phyloP scores from a whole-genome alignment of 805 yeast species.

The Starmerella stigmatis region DNA sequence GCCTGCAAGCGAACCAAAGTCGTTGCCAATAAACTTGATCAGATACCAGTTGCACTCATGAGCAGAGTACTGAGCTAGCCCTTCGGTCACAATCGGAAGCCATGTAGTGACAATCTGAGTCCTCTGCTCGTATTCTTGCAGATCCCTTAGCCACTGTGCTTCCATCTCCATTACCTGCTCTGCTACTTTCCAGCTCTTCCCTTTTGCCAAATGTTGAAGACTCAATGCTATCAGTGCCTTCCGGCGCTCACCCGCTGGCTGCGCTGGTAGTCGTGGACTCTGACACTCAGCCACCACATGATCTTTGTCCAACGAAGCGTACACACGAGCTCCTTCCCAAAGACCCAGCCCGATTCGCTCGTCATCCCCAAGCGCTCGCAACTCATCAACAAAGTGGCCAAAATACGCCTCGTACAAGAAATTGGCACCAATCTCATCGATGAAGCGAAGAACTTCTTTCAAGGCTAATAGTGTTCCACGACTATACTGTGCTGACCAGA shows the following conservation, averaged over 20 bases:
- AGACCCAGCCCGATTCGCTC: neutral
- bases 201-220: neutral
- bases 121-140: neutral
- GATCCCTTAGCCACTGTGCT: neutral
- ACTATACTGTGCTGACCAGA: neutral
- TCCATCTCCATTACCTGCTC: neutral
- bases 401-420: neutral
- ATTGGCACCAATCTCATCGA: neutral
- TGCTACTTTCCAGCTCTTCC: neutral
- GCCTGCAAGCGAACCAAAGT: neutral
- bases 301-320: neutral
- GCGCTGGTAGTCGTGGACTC: neutral
- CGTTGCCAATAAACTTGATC: neutral
- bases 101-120: neutral
- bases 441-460: neutral
- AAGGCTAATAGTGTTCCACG: neutral
- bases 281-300: neutral
- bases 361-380: neutral
- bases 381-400: neutral
- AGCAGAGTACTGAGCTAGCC: neutral
- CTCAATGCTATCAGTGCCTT: neutral
- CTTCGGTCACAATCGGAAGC: neutral
- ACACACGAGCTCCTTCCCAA: neutral
- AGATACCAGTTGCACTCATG: constrained; percentile 1
- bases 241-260: neutral